Percentiles rank a stretch among this genome's conserved stretches.
Evolutionary conservation across 2,329 filamentous ascomycete genomes (phyloP).

Genomic region (Venturia aucupariae): DNA sequence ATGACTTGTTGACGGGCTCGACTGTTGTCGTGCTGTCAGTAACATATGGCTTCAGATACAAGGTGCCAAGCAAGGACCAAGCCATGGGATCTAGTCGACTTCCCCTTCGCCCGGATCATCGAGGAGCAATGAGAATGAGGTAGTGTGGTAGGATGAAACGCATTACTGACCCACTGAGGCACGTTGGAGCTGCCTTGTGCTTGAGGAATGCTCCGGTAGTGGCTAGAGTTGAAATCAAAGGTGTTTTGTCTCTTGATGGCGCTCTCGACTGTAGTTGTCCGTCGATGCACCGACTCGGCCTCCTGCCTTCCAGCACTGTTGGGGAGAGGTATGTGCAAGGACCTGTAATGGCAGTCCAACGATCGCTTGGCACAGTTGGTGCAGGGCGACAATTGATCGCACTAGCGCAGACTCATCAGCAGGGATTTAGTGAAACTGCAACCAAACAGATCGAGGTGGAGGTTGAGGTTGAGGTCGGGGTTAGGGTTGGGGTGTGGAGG

Average conservation of each 20-base stretch:
- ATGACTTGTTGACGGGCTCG: not conserved
- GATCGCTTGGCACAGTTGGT: conserved; percentile 11
- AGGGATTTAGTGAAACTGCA: not conserved
- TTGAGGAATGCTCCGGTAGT: not conserved
- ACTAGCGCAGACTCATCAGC: conserved; percentile 3
- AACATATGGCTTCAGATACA: not conserved
- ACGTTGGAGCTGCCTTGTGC: not conserved
- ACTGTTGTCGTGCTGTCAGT: not conserved
- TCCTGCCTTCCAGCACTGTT: not conserved
- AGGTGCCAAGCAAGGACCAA: not conserved
- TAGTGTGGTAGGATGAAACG: no score
- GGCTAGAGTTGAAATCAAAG: not conserved
- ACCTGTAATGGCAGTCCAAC: conserved; percentile 8
- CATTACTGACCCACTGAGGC: not conserved
- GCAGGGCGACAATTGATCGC: conserved; percentile 12
- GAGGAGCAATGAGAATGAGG: no score
- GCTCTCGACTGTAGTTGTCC: not conserved
- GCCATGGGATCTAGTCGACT: not conserved
- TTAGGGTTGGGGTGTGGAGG: no score
- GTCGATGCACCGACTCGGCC: not conserved
- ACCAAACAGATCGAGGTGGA: no score
- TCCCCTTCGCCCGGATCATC: not conserved
- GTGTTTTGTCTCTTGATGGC: not conserved
- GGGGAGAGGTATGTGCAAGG: conserved; percentile 7
- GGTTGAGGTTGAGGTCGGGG: no score